Base-by-base conservation (phyloP, 345 rosid species). In the Cochlearia excelsa region DNA sequence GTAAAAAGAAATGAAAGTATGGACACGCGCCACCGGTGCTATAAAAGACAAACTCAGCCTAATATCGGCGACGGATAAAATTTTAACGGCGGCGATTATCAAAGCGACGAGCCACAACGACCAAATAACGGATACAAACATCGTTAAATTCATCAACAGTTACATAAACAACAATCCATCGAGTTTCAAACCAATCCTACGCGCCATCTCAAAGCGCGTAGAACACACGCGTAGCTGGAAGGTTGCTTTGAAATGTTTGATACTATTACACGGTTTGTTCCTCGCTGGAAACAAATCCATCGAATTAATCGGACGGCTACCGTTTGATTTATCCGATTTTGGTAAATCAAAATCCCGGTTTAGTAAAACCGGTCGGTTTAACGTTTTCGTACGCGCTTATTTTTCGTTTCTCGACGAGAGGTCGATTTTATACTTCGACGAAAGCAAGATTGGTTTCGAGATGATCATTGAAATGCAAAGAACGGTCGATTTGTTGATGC, bases 101-200 rank as follows among this genome's bases (percentile, higher is more conserved):
- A 79, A 77, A 60, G 84, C 93, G 26, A 90, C 90, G 2, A 84
- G 79, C 65, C 93, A 87, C 59, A 73, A 83, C 30, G 84, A 82
- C n/a, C 29, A 29, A 5, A 23, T 45, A 26, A 63, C 83, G 0
- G 90, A 85, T 57, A 75, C 76, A 69, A 62, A 64, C 67, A 81
- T 72, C 55, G 74, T 77, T 2, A 78, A 77, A 6, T 56, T 74
- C 42, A 79, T 83, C 16, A 80, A 81, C 23, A 38, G 68, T 0
- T 78, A 83, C 82, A 67, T 83, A 39, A 76, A 81, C 0, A 79
- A 84, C 11, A 26, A 51, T 6, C 86, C 92, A 0, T 46, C 68
- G 2, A 71, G 70, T 79, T 58, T 86, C 49, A 78, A 71, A 61
- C 79, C 85, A n/a, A 64, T 90, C 11, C 33, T 78, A 4, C 61